These are phyloP conservation scores for Talaromyces piceae DNA, from an alignment of 2,329 filamentous ascomycete genomes.

Conservation along the genomic window DNA sequence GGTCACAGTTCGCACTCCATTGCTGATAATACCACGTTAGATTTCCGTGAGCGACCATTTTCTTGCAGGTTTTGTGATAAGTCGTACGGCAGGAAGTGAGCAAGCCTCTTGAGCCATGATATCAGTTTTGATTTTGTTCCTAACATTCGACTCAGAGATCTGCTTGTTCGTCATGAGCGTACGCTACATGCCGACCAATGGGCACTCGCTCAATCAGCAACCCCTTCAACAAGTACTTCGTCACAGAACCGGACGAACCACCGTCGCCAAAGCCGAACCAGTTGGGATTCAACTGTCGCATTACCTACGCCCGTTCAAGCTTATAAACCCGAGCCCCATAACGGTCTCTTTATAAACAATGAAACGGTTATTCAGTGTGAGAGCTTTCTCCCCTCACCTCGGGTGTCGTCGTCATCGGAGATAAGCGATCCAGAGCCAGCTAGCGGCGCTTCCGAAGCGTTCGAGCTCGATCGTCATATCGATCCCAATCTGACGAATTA, in stretches of 20 bases:
- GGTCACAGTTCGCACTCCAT: background rate
- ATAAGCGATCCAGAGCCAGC: conserved; percentile 10
- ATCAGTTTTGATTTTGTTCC: background rate
- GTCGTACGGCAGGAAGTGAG: conserved; percentile 27
- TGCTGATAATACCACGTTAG: conserved; percentile 9
- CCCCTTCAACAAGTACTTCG: conserved; percentile 1
- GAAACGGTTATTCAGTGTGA: conserved; percentile 10
- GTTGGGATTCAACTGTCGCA: background rate
- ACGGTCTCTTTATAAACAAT: conserved; percentile 7
- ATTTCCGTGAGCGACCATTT: conserved; percentile 28
- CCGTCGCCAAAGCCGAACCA: conserved; percentile 10
- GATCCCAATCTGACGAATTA: conserved; percentile 7
- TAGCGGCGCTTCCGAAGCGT: conserved; percentile 1
- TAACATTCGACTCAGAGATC: conserved; percentile 18
- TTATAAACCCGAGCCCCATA: conserved; percentile 4
- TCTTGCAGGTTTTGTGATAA: conserved; percentile 26
- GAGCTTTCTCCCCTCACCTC: conserved; percentile 13
- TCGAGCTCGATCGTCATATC: conserved; percentile 9
- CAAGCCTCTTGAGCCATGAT: background rate
- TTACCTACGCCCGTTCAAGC: conserved; percentile 2
- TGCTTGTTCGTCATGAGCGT: conserved; percentile 29
- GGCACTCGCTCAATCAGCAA: conserved; percentile 12
- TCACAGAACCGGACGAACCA: conserved; percentile 7
- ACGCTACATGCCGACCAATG: conserved; percentile 25
- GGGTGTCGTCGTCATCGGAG: conserved; percentile 12